Base-by-base conservation (phyloP, 257 asterid genomes). In the Handroanthus guayacan region DNA sequence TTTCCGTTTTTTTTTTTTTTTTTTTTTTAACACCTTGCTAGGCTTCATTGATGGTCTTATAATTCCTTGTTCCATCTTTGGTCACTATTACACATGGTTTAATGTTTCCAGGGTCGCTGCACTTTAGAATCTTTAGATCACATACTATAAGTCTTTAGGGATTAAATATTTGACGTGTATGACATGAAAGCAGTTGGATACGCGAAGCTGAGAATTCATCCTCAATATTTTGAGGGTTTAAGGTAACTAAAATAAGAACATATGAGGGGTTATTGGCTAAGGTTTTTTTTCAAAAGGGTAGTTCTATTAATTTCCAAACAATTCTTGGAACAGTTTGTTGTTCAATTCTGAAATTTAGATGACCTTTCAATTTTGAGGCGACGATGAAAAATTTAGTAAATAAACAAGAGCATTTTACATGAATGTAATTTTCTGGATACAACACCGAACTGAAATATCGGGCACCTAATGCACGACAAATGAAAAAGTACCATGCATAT, bases 21-120 rank as follows among this genome's bases (percentile, higher is more conserved):
- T 79, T 5, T 5, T 25, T 12, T 1, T 93, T 92, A 55, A 85
- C 71, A 5, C 71, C 65, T 7, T 47, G 69, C 74, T 89, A 67
- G 6, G 97, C 95, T 56, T 86, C 95, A 5, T 72, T 85, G 18
- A 91, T 85, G 7, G 85, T 84, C 48, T 5, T 44, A 62, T 75
- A 89, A 20, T 86, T 84, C 3, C 95, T 92, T 9, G 90, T 68
- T 7, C 92, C 92, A 47, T 91, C 97, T 70, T 87, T 75, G 0
- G 94, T 94, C 16, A 91, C 95, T 9, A 78, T 20, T 62, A 86
- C 85, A 52, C 86, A 74, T n/a, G 92, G 84, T 58, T 67, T 75
- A 41, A 83, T 45, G 0, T 36, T 10, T 0, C 8, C 34, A 3
- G 69, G 54, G 0, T 38, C 37, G 5, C 52, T 74, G 14, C 67